Evolutionary conservation across 2,329 filamentous ascomycete species (phyloP).

Genomic region (Colletotrichum truncatum): DNA sequence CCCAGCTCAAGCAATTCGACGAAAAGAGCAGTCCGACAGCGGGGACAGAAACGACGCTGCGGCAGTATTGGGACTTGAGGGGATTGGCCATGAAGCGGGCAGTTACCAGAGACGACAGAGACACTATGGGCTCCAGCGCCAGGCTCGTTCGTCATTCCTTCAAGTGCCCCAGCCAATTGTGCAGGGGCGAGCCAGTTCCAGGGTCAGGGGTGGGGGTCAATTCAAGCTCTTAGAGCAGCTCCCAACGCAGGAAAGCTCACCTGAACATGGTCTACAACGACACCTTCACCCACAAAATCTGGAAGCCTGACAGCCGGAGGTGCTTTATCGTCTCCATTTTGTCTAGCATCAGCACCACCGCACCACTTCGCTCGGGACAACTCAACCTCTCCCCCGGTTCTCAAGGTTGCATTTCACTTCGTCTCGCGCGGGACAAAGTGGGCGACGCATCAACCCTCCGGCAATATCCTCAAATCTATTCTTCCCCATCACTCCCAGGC

Average conservation of each 20-base stretch:
- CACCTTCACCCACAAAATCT: no score
- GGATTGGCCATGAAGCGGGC: no score
- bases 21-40: background rate
- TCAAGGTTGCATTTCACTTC: conserved; percentile 6
- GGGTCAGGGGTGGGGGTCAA: background rate
- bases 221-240: background rate
- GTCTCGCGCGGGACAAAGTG: conserved; percentile 14
- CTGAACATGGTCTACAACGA: background rate
- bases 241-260: background rate
- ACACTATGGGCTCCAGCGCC: no score
- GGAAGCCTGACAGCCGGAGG: no score
- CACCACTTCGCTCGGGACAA: background rate
- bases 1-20: background rate
- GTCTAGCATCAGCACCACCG: background rate
- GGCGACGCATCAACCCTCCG: conserved; percentile 25
- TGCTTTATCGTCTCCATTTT: no score
- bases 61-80: no score
- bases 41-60: no score
- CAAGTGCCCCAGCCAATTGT: no score
- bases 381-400: conserved; percentile 11
- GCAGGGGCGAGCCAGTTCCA: background rate
- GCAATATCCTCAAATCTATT: conserved; percentile 19
- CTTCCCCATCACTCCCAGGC: background rate
- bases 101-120: no score
- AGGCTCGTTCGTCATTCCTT: background rate